Conservation (phyloP, 768 basidiomycete genomes). For the Lanmaoa rubissima region DNA sequence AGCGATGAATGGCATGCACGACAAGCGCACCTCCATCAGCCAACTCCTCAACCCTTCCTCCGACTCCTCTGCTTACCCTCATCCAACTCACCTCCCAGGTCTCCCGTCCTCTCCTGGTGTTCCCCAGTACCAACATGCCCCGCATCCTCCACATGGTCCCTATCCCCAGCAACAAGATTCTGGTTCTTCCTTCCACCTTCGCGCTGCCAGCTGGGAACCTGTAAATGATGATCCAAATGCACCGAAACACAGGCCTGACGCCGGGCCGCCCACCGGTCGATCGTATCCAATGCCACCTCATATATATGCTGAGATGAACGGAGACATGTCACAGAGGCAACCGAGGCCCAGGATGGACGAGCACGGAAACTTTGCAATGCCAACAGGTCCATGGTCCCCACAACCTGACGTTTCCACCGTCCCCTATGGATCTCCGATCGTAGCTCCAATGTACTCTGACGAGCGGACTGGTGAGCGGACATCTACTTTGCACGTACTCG, state of each 20-base stretch:
- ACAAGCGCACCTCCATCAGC: constrained; percentile 52
- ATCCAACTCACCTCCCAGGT: constrained; percentile 30
- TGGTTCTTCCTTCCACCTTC: constrained; percentile 48
- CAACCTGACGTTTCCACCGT: constrained; percentile 34
- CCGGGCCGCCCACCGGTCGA: constrained; percentile 32
- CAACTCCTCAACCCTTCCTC: constrained; percentile 50
- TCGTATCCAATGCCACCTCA: constrained; percentile 35
- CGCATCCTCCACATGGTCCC: constrained; percentile 24
- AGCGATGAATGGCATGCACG: constrained; percentile 43
- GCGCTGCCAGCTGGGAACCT: constrained; percentile 59
- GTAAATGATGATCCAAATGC: constrained; percentile 37
- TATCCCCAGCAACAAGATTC: constrained; percentile 32
- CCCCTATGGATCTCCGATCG: constrained; percentile 43
- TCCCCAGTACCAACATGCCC: constrained; percentile 30
- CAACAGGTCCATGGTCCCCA: constrained; percentile 33
- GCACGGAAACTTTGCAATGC: constrained; percentile 28
- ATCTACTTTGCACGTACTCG: constrained; percentile 8
- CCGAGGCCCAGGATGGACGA: constrained; percentile 33
- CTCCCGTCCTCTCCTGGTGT: constrained; percentile 24
- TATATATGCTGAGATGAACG: constrained; percentile 36
- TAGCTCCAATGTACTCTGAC: constrained; percentile 52
- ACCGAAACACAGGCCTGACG: constrained; percentile 35
- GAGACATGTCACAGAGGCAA: constrained; percentile 30
- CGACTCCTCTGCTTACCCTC: constrained; percentile 35
- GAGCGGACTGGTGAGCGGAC: constrained; percentile 51